Evolutionary conservation across 2,329 filamentous ascomycete species (phyloP).

Genomic region (Xylariales sp.): DNA sequence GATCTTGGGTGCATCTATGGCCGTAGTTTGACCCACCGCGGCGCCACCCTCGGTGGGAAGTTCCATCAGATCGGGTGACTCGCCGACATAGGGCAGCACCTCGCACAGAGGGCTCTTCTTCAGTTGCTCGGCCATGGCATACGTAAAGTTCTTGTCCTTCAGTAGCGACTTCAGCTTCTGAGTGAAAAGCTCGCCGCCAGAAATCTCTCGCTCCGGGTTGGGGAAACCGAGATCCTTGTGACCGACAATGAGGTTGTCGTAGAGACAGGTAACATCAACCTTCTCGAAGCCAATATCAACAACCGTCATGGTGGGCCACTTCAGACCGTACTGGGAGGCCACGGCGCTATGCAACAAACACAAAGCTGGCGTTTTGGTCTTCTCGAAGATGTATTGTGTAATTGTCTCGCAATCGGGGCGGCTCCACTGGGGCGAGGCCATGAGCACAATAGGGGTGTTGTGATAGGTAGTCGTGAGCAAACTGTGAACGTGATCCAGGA

Average conservation of each 20-base stretch:
- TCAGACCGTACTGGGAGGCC: conserved; percentile 80
- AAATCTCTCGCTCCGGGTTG: conserved; percentile 41
- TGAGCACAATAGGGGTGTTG: conserved; percentile 89
- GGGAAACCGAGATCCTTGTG: conserved; percentile 58
- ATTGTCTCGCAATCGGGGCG: conserved; percentile 81
- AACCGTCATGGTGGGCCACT: conserved; percentile 71
- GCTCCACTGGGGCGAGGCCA: conserved; percentile 87
- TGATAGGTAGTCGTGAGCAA: conserved; percentile 87
- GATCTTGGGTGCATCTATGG: conserved; percentile 30
- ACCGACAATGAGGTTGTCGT: conserved; percentile 71
- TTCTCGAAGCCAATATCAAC: conserved; percentile 91
- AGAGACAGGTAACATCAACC: conserved; percentile 86
- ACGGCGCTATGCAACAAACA: conserved; percentile 85
- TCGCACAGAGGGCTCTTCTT: conserved; percentile 65
- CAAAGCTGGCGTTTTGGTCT: conserved; percentile 89
- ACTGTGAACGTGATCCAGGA: conserved; percentile 88
- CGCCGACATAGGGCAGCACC: conserved; percentile 53
- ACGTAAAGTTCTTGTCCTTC: conserved; percentile 50
- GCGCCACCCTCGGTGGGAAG: conserved; percentile 36
- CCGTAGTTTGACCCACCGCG: conserved; percentile 25
- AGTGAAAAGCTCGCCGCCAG: conserved; percentile 87
- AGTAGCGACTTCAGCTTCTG: conserved; percentile 65
- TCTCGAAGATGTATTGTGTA: conserved; percentile 93
- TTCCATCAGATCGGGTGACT: conserved; percentile 41
- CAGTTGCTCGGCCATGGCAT: conserved; percentile 66